Conservation (phyloP, 768 basidiomycete species). For the Psilocybe subaeruginosa region DNA sequence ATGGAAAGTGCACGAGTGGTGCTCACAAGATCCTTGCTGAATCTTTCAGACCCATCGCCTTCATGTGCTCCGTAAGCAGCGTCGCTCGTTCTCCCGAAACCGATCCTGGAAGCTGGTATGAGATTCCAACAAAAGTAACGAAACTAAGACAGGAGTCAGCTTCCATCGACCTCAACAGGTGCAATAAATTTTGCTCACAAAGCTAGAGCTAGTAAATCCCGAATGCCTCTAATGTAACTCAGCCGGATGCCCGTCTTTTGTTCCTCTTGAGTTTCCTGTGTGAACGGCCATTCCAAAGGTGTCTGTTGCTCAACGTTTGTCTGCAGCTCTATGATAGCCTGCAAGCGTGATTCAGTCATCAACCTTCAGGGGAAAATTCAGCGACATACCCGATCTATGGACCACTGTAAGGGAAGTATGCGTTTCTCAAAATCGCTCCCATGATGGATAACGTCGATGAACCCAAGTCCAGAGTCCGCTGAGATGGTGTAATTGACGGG, state of each 20-base stretch:
- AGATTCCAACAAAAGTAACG: constrained; percentile 71
- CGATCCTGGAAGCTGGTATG: constrained; percentile 78
- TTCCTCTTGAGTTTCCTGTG: constrained; percentile 67
- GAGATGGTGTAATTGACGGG: constrained; percentile 71
- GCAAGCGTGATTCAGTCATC: constrained; percentile 1
- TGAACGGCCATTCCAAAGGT: constrained; percentile 77
- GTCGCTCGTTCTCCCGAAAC: constrained; percentile 68
- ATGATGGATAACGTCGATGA: constrained; percentile 68
- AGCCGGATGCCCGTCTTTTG: constrained; percentile 58
- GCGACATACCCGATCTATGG: constrained; percentile 63
- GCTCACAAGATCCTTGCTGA: constrained; percentile 48
- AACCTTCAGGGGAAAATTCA: not conserved
- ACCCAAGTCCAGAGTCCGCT: constrained; percentile 67
- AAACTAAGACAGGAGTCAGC: constrained; percentile 44
- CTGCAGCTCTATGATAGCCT: constrained; percentile 72
- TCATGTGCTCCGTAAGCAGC: constrained; percentile 70
- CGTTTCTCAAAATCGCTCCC: constrained; percentile 70
- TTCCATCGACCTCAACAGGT: not conserved
- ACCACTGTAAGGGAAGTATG: constrained; percentile 76
- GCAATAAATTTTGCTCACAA: constrained; percentile 43
- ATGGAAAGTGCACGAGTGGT: not conserved
- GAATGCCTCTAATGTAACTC: constrained; percentile 65
- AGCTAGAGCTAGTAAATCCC: constrained; percentile 66
- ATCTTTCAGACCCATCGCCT: constrained; percentile 79
- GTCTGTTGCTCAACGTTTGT: constrained; percentile 58